phyloP scores from a whole-genome alignment of 495 filamentous ascomycete genomes.

The Lophium mytilinum region DNA sequence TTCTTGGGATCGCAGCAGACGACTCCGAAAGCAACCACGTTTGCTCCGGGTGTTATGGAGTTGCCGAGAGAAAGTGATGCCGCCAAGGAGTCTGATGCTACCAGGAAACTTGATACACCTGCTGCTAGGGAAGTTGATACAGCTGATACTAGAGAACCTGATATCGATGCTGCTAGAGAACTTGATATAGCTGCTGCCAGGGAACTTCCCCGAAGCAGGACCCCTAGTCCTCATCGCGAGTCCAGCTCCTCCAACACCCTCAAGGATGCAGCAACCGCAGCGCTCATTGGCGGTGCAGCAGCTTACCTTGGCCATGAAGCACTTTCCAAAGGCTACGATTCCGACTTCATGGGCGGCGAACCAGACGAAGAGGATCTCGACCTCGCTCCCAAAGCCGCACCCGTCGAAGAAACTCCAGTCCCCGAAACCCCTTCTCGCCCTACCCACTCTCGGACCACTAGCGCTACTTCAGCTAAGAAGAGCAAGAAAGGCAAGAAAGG shows the following conservation, averaged over 20 bases:
- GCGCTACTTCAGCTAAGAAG: constrained; percentile 15
- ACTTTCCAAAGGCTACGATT: constrained; percentile 8
- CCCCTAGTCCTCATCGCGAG: too few species aligned
- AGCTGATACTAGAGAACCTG: too few species aligned
- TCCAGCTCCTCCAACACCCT: constrained; percentile 5
- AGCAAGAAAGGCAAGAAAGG: constrained; percentile 24
- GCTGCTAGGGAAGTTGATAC: too few species aligned
- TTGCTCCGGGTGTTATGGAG: constrained; percentile 12
- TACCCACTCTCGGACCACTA: constrained; percentile 4
- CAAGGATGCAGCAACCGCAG: constrained; percentile 2
- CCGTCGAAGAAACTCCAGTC: not conserved
- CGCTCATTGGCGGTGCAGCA: not conserved
- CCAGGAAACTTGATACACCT: too few species aligned
- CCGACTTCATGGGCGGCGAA: constrained; percentile 23
- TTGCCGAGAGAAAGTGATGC: not conserved
- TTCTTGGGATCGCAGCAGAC: not conserved
- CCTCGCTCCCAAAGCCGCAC: constrained; percentile 2
- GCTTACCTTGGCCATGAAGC: not conserved
- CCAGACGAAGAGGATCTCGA: constrained; percentile 17
- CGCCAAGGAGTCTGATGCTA: too few species aligned
- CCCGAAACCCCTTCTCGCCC: constrained; percentile 14
- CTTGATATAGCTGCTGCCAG: too few species aligned
- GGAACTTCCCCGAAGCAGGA: too few species aligned
- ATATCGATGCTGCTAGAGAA: too few species aligned
- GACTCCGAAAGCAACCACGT: constrained; percentile 24